These are phyloP conservation scores for Cylindrotheca closterium DNA, from an alignment of 108 stramenopile genomes.

Conservation along the genomic window DNA sequence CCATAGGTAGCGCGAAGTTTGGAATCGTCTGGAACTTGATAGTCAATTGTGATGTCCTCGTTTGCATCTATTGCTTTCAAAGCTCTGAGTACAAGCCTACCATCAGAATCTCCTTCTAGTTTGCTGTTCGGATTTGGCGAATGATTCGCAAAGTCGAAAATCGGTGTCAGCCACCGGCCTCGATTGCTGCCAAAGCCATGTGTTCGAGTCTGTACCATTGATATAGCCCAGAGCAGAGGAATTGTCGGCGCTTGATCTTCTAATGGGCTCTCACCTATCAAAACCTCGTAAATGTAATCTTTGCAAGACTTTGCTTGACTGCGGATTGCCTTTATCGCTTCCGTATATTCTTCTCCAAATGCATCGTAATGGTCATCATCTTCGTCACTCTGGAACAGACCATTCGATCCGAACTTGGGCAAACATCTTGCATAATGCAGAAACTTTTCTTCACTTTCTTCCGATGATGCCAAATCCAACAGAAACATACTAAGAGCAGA, in stretches of 20 bases:
- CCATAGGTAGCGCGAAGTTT: constrained; percentile 19
- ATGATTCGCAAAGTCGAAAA: constrained; percentile 19
- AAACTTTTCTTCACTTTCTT: not conserved
- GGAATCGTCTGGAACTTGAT: constrained; percentile 17
- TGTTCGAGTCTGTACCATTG: constrained; percentile 15
- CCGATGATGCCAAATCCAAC: not conserved
- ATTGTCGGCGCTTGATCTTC: not conserved
- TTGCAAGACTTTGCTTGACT: constrained; percentile 1
- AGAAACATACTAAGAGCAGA: constrained; percentile 16
- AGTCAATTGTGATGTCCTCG: constrained; percentile 12
- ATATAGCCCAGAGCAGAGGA: constrained; percentile 8
- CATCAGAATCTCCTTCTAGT: constrained; percentile 3
- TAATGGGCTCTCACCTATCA: not conserved
- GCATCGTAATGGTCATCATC: not conserved
- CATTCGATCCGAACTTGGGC: constrained; percentile 5
- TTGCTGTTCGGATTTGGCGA: constrained; percentile 3
- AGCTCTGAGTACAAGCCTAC: constrained; percentile 6
- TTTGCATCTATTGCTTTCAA: not conserved
- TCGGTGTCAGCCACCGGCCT: constrained; percentile 16
- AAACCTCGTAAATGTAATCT: constrained; percentile 5
- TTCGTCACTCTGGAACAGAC: constrained; percentile 4
- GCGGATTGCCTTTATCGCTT: not conserved
- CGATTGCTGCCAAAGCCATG: constrained; percentile 12
- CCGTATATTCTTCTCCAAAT: constrained; percentile 1
- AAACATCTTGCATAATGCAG: constrained; percentile 3